Evolutionary conservation across 2,329 filamentous ascomycete genomes (phyloP).

Genomic region (Sclerotinia trifoliorum): DNA sequence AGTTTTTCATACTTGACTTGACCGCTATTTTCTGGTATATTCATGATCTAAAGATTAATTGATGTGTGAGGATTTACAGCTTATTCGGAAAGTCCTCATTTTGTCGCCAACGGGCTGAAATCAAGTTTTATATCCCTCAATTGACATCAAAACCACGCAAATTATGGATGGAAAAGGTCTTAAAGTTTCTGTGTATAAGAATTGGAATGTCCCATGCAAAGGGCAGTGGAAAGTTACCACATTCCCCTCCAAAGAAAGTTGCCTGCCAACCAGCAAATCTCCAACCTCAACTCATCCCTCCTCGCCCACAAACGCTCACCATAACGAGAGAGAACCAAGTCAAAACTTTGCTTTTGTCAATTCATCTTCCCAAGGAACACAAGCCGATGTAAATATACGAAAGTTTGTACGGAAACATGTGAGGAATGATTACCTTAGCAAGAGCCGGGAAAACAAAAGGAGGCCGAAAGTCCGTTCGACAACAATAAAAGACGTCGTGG

Average conservation of each 20-base stretch:
- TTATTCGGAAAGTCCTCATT: background rate
- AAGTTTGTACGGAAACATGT: slow-evolving; percentile 30
- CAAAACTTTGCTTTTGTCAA: slow-evolving; percentile 29
- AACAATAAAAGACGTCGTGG: background rate
- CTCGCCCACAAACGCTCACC: background rate
- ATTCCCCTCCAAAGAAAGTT: background rate
- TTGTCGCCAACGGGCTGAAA: background rate
- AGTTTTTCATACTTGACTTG: background rate
- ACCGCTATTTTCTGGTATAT: background rate
- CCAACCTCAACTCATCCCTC: background rate
- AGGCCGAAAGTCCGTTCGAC: background rate
- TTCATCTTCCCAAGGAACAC: slow-evolving; percentile 15
- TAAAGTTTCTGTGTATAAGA: slow-evolving; percentile 1
- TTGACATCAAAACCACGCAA: background rate
- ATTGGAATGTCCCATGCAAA: slow-evolving; percentile 7
- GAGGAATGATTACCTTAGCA: slow-evolving; percentile 28
- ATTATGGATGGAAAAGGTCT: background rate
- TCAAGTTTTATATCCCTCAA: slow-evolving; percentile 11
- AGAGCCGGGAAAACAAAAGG: slow-evolving; percentile 10
- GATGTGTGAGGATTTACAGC: background rate
- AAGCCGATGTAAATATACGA: slow-evolving; percentile 23
- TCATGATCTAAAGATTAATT: background rate
- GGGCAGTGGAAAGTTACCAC: background rate
- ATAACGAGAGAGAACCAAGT: background rate
- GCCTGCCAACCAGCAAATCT: background rate